phyloP scores from a whole-genome alignment of 495 filamentous ascomycete species.

The Aspergillus ostianus region DNA sequence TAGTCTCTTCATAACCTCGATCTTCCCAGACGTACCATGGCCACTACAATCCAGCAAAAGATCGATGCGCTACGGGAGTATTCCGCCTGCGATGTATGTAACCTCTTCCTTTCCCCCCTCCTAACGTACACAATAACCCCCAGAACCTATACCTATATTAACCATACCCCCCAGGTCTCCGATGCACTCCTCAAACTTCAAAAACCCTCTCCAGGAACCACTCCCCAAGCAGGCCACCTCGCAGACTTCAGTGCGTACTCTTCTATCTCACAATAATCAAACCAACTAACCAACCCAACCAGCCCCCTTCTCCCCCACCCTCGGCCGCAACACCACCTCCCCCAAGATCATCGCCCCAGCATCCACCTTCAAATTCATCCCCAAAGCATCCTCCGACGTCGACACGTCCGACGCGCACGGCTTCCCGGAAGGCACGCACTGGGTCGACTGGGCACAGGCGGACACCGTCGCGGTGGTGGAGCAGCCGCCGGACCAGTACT shows the following conservation, averaged over 20 bases:
- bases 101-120: neutral
- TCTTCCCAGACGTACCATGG: slow-evolving; percentile 23
- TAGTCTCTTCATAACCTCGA: neutral
- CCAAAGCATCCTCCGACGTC: slow-evolving; percentile 37
- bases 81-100: slow-evolving; percentile 49
- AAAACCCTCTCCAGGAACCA: slow-evolving; percentile 36
- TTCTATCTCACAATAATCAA: slow-evolving; percentile 6
- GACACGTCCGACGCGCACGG: slow-evolving; percentile 26
- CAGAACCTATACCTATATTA: slow-evolving; percentile 1
- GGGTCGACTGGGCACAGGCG: slow-evolving; percentile 54
- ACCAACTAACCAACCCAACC: neutral
- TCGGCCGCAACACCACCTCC: slow-evolving; percentile 29
- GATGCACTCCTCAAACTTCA: slow-evolving; percentile 63
- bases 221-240: slow-evolving; percentile 55
- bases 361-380: slow-evolving; percentile 62
- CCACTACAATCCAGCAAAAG: slow-evolving; percentile 34
- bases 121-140: neutral
- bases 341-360: slow-evolving; percentile 55
- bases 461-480: slow-evolving; percentile 57
- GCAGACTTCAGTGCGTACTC: slow-evolving; percentile 52
- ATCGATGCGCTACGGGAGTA: slow-evolving; percentile 38
- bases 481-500: slow-evolving; percentile 58
- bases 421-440: slow-evolving; percentile 51
- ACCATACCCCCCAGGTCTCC: slow-evolving; percentile 46
- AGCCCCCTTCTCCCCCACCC: slow-evolving; percentile 36